Base-by-base conservation (phyloP, 164 flowering plant species). In the Sextonia rubra region DNA sequence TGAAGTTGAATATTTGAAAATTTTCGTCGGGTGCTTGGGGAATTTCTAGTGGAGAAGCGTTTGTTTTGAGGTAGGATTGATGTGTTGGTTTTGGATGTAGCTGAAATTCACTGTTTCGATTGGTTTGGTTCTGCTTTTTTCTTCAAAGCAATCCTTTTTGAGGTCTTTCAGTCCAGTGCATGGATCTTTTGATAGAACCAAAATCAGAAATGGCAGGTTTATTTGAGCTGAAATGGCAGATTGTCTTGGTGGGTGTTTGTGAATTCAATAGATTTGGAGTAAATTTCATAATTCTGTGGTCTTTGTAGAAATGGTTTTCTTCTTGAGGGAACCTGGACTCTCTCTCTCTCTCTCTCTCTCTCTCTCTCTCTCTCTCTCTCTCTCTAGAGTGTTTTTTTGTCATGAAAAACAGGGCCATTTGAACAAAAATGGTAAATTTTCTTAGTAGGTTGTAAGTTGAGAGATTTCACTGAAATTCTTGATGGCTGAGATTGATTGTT, bases 291-390 rank as follows among this genome's bases (percentile, higher is more conserved):
- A 3, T 52, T 52, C n/a, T 52, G 58, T 3, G 3, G 58, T 52
- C 20, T 18, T 52, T 15, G 8, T 32, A 32, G 44, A 32, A 32
- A 32, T 32, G 58, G 58, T 52, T 52, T 49, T 52, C 18, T 17
- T 52, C n/a, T 52, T 3, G 58, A 52, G n/a, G 58, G 14, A 52
- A 52, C 58, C 58, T 52, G 58, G 58, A 52, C 64, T 60, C 64
- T 61, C 64, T 61, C 64, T 61, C 64, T 61, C 64, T 61, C 64
- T 25, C 64, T 61, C 63, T 23, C 63, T 60, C 63, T 60, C 63
- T 23, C 63, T 20, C 63, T 20, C 63, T 20, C 63, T 20, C 63
- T 20, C 63, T 20, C 63, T 20, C 63, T 20, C 64, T 22, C 26
- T 61, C 64, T 52, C 58, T 15, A 18, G 14, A 14, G n/a, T 15